phyloP scores from a whole-genome alignment of 495 filamentous ascomycete species.

The Tuber brumale region DNA sequence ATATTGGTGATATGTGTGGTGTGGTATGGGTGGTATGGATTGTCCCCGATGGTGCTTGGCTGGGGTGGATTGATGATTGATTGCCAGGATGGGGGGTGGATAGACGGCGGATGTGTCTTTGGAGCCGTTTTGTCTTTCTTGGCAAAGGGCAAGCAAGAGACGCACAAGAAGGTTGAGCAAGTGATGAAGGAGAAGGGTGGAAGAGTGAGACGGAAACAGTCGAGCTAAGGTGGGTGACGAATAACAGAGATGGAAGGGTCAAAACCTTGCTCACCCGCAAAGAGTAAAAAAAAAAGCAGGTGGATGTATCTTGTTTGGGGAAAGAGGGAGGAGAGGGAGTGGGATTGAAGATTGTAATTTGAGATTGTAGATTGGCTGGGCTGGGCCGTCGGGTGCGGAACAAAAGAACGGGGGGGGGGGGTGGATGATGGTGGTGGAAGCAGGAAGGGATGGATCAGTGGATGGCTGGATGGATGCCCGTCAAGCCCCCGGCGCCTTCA shows the following conservation, averaged over 20 bases:
- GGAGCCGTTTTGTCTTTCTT: conserved; percentile 5
- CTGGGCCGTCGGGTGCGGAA: conserved; percentile 20
- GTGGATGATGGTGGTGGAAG: conserved; percentile 20
- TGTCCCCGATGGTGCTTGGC: background rate
- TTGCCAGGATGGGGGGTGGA: background rate
- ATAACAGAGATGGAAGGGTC: background rate
- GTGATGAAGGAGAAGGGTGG: background rate
- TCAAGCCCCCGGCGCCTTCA: conserved; percentile 20
- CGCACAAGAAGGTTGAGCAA: background rate
- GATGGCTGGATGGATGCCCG: conserved; percentile 14
- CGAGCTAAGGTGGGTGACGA: background rate
- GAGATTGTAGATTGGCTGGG: conserved; percentile 29
- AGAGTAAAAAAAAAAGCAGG: background rate
- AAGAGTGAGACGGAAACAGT: background rate
- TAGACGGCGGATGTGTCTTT: background rate
- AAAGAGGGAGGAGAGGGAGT: conserved; percentile 2
- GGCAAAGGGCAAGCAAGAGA: background rate
- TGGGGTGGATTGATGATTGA: background rate
- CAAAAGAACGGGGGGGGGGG: conserved; percentile 15
- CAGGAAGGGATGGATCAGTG: conserved; percentile 16
- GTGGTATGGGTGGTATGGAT: background rate
- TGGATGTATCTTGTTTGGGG: background rate
- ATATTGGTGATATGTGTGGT: background rate
- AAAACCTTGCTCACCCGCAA: background rate
- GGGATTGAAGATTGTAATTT: conserved; percentile 12